A percentile compares a stretch with the other conserved stretches of the same genome.
These are phyloP conservation scores for Pichia sp. DNA, from an alignment of 1,139 yeast species.

Conservation along the genomic window DNA sequence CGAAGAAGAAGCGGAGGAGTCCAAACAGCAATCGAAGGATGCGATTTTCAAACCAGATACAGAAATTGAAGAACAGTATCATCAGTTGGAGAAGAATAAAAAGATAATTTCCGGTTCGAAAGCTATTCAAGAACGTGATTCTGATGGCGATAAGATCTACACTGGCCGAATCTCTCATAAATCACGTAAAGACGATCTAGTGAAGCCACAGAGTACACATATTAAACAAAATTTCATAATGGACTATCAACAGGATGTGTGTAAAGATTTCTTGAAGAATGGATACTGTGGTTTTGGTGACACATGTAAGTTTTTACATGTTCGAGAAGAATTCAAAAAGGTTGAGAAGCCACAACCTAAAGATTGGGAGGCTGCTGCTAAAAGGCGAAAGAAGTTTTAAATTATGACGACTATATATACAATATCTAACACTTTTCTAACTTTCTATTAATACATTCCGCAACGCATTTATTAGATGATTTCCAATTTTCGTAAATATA, in stretches of 20 bases:
- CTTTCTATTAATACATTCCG: conserved; percentile 10
- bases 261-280: conserved; percentile 88
- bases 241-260: conserved; percentile 93
- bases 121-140: conserved; percentile 19
- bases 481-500: conserved; percentile 7
- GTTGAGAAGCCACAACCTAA: conserved; percentile 51
- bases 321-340: conserved; percentile 80
- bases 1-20: neutral
- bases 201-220: conserved; percentile 48
- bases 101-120: conserved; percentile 1
- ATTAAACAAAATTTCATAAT: conserved; percentile 71
- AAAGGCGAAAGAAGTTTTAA: conserved; percentile 27
- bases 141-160: conserved; percentile 34
- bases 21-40: neutral
- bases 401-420: neutral
- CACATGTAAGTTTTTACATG: conserved; percentile 93
- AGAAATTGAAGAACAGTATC: conserved; percentile 34
- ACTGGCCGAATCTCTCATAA: conserved; percentile 32
- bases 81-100: conserved; percentile 19
- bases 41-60: conserved; percentile 28
- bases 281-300: conserved; percentile 99
- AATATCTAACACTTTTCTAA: conserved; percentile 5
- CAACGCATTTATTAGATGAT: conserved; percentile 7
- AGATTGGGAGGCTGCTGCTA: conserved; percentile 62
- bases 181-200: conserved; percentile 28